A percentile compares a stretch with the other conserved stretches of the same genome.
Conservation (phyloP, 2,329 filamentous ascomycete species). For the Aspergillus phoenicis region DNA sequence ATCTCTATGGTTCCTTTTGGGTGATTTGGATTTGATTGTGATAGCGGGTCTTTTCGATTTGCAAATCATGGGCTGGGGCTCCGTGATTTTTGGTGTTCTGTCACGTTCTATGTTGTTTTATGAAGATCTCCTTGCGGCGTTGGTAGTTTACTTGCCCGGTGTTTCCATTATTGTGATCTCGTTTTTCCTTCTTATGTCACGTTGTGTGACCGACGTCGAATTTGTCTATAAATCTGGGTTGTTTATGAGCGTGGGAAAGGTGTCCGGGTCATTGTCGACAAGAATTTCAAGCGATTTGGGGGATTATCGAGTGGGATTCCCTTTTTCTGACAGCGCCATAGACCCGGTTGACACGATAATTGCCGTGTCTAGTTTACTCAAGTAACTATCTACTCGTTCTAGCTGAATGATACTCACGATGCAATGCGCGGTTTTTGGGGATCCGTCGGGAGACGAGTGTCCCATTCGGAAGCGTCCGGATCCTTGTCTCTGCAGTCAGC, state of each 20-base stretch:
- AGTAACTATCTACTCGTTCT: neutral
- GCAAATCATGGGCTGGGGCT: neutral
- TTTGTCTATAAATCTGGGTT: constrained; percentile 1
- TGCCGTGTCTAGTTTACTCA: neutral
- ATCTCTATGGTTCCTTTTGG: constrained; percentile 19
- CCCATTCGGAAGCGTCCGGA: neutral
- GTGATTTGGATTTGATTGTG: constrained; percentile 15
- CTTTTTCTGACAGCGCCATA: constrained; percentile 6
- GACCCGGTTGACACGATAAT: neutral
- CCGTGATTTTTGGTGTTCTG: neutral
- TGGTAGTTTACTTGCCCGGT: neutral
- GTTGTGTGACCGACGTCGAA: neutral
- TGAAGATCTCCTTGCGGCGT: neutral
- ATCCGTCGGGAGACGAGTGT: neutral
- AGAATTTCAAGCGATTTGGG: neutral
- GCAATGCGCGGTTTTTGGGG: neutral
- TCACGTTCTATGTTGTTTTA: neutral
- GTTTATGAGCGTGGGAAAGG: constrained; percentile 11
- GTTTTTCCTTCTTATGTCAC: neutral
- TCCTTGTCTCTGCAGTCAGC: neutral
- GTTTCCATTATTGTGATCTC: neutral
- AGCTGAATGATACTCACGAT: constrained; percentile 3
- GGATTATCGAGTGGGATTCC: neutral
- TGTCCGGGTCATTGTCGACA: neutral
- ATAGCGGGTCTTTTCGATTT: constrained; percentile 6